phyloP scores from a whole-genome alignment of 306 rosid genomes.

The Quercus alba region DNA sequence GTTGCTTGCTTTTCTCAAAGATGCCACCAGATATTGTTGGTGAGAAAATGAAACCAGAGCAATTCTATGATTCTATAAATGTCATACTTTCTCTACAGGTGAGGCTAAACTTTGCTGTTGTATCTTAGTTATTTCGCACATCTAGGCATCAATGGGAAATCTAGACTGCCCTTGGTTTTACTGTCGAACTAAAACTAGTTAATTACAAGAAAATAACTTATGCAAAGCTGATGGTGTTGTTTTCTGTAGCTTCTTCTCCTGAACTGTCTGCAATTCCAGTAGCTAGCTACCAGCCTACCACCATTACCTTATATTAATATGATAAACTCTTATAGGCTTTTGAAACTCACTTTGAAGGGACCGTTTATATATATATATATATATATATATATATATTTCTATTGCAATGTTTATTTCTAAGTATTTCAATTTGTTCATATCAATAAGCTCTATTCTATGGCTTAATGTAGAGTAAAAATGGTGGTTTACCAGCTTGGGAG shows the following conservation, averaged over 20 bases:
- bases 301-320: too few species aligned
- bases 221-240: too few species aligned
- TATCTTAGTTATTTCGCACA: neutral
- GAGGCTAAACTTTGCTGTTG: neutral
- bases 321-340: too few species aligned
- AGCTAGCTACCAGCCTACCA: too few species aligned
- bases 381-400: too few species aligned
- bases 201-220: too few species aligned
- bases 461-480: conserved; percentile 55
- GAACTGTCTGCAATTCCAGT: too few species aligned
- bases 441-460: neutral
- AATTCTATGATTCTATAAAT: conserved; percentile 60
- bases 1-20: conserved; percentile 56
- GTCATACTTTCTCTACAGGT: conserved; percentile 64
- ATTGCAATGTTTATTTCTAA: neutral
- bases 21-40: conserved; percentile 65
- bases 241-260: too few species aligned
- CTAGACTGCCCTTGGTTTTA: neutral
- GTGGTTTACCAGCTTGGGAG: conserved; percentile 80
- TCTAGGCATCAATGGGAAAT: neutral
- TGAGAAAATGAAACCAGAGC: conserved; percentile 57
- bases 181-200: too few species aligned
- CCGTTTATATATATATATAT: too few species aligned
- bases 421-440: neutral
- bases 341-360: too few species aligned